phyloP scores from a whole-genome alignment of 2,329 filamentous ascomycete genomes.

The Xylariaceae sp. region DNA sequence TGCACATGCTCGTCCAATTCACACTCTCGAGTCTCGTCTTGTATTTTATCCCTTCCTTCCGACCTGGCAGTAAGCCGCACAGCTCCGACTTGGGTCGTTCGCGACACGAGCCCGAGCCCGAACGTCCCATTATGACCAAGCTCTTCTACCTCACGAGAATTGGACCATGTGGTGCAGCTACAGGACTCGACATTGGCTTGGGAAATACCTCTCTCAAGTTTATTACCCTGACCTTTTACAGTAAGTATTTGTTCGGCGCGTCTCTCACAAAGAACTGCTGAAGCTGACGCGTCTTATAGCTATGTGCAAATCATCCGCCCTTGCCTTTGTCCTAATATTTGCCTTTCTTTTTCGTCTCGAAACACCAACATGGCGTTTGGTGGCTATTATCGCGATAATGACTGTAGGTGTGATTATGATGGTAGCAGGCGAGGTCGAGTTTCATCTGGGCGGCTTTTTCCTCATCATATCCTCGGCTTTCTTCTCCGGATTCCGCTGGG shows the following conservation, averaged over 20 bases:
- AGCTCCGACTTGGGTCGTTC: conserved; percentile 47
- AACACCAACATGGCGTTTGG: conserved; percentile 75
- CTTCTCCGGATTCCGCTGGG: conserved; percentile 96
- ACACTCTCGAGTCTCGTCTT: conserved; percentile 70
- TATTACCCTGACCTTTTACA: conserved; percentile 95
- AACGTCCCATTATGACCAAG: conserved; percentile 68
- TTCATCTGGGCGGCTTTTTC: conserved; percentile 78
- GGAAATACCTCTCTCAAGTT: conserved; percentile 95
- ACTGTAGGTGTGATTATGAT: conserved; percentile 93
- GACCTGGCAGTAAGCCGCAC: conserved; percentile 53
- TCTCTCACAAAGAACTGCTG: neutral
- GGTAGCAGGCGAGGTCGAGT: conserved; percentile 92
- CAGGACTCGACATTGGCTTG: conserved; percentile 89
- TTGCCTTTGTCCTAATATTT: conserved; percentile 92
- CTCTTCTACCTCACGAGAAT: conserved; percentile 90
- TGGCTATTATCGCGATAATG: conserved; percentile 86
- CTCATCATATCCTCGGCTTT: conserved; percentile 91
- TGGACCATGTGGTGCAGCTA: conserved; percentile 85
- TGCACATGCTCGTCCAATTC: conserved; percentile 97
- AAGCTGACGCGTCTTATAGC: conserved; percentile 41
- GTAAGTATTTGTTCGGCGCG: conserved; percentile 40
- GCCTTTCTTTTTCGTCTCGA: conserved; percentile 93
- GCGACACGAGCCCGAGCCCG: conserved; percentile 49
- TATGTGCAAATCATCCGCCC: conserved; percentile 97
- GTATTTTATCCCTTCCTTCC: conserved; percentile 74